Evolutionary conservation across 1,284 basidiomycete genomes (phyloP), one percentile per base, ranked within the genome.

Genomic region (Gomphus sp.): DNA sequence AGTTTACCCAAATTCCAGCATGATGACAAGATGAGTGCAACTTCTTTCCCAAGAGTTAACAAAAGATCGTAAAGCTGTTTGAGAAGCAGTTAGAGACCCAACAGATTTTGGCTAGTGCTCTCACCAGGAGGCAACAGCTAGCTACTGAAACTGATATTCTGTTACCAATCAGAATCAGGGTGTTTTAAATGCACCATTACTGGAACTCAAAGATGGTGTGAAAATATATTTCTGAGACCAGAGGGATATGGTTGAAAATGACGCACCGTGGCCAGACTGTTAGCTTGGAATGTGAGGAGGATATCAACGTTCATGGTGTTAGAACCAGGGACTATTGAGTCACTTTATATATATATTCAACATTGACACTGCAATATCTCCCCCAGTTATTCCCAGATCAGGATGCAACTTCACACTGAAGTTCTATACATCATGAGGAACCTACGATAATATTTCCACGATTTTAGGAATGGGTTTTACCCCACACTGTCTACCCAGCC

Each of bases 21-120:
- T 14, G 57, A 5, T 36, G 47, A 22, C 61, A 58, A 62, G 25
- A 62, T 52, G 10, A 62, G 47, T 7, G 43, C 48, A 8, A 59
- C 28, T 49, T 61, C 37, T 52, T 18, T 6, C 45, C 25, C 56
- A 3, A 58, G 34, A 50, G 37, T 50, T n/a, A 56, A 41, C 28
- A 55, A 55, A 18, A 43, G 7, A n/a, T 55, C 53, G 45, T 55
- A 55, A 16, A 55, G 7, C 53, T 55, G 39, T 39, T 31, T 5
- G 2, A 14, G 41, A 43, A 43, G 14, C 16, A 7, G 37, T 25
- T 5, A 45, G 25, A 6, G 2, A 14, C 34, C 14, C 10, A 53
- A 18, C 18, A 25, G 3, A 31, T 25, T 2, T 18, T 12, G 9
- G 36, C 7, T 7, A 48, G 11, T 48, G 10, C 28, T 12, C 48